These are phyloP conservation scores for Tetrahymena malaccensis DNA, from an alignment of 73 alveolate genomes.

Conservation along the genomic window DNA sequence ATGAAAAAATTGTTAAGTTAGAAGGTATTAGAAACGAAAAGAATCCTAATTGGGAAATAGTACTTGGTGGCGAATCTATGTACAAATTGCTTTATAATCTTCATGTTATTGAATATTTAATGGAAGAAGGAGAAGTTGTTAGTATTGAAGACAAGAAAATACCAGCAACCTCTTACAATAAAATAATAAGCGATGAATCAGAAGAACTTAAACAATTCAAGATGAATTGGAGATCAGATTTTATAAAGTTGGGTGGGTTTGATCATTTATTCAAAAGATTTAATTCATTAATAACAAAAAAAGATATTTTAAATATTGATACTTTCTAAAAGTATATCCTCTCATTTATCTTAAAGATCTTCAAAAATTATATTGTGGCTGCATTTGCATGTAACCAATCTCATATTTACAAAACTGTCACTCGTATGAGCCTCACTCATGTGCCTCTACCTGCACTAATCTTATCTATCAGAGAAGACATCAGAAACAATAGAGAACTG, in stretches of 20 bases:
- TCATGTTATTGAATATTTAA: constrained; percentile 58
- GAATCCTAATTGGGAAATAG: constrained; percentile 46
- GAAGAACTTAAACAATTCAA: not conserved
- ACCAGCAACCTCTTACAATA: not conserved
- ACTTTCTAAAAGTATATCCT: constrained; percentile 25
- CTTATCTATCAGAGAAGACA: constrained; percentile 8
- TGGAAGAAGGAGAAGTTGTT: constrained; percentile 42
- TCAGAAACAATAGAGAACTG: constrained; percentile 3
- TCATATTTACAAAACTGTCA: constrained; percentile 34
- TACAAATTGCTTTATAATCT: constrained; percentile 59
- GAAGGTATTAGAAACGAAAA: not conserved
- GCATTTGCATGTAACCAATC: constrained; percentile 30
- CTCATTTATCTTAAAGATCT: constrained; percentile 27
- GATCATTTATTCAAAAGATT: constrained; percentile 16
- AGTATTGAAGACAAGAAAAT: not conserved
- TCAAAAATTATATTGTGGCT: constrained; percentile 35
- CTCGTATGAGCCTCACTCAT: constrained; percentile 12
- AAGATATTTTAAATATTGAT: constrained; percentile 6
- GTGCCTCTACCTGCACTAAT: not conserved
- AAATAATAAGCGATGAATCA: not conserved
- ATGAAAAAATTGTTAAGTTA: constrained; percentile 27
- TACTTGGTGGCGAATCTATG: constrained; percentile 42
- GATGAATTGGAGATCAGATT: constrained; percentile 27
- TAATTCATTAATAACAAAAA: not conserved
- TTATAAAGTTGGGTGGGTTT: constrained; percentile 35